Percentiles rank a stretch among this genome's conserved stretches.
phyloP scores from a whole-genome alignment of 441 rosid genomes.

The Eutrema salsugineum region DNA sequence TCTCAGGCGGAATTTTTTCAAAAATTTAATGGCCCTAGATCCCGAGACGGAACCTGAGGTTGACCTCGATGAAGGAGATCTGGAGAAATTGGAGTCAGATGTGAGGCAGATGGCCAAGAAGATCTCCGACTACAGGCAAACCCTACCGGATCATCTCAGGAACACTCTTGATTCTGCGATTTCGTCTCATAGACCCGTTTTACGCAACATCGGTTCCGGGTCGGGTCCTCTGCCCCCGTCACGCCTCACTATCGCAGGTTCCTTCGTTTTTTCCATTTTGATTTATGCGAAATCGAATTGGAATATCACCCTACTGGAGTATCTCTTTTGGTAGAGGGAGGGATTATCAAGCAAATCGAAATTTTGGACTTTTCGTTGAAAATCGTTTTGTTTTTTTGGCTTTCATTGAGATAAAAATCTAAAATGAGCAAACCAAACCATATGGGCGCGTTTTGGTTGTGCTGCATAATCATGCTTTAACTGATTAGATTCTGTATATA shows the following conservation, averaged over 20 bases:
- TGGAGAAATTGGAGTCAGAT: constrained; percentile 28
- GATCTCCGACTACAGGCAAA: constrained; percentile 26
- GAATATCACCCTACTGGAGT: background rate
- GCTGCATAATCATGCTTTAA: background rate
- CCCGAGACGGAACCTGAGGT: background rate
- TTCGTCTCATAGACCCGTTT: constrained; percentile 11
- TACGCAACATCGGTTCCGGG: background rate
- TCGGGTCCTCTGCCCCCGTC: background rate
- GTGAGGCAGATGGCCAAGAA: constrained; percentile 22
- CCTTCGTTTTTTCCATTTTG: background rate
- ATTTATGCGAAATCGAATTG: background rate
- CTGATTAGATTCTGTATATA: background rate
- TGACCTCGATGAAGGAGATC: constrained; percentile 7
- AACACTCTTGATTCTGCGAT: constrained; percentile 27
- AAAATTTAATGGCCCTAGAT: background rate
- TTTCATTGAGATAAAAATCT: background rate
- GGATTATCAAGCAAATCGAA: background rate
- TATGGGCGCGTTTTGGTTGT: background rate
- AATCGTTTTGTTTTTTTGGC: background rate
- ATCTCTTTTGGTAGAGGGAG: background rate
- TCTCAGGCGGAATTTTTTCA: background rate
- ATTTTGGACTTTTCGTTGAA: background rate
- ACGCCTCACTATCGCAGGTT: constrained; percentile 14
- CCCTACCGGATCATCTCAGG: constrained; percentile 28
- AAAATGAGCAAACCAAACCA: background rate